phyloP scores from a whole-genome alignment of 805 yeast species.

The Pichia heedii region DNA sequence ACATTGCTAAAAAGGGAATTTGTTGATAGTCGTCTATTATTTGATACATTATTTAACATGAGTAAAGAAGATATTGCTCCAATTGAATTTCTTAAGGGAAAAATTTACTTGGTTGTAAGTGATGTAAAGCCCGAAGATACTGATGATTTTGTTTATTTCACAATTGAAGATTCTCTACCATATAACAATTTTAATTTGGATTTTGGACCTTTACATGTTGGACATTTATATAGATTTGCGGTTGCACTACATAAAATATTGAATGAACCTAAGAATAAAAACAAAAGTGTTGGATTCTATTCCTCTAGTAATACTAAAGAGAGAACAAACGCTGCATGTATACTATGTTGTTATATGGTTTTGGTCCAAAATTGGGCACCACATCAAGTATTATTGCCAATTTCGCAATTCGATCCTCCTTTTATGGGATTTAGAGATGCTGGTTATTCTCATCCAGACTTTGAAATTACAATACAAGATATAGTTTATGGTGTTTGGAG shows the following conservation, averaged over 20 bases:
- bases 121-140: conserved; percentile 74
- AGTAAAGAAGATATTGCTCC: conserved; percentile 15
- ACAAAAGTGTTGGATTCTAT: conserved; percentile 85
- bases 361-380: conserved; percentile 97
- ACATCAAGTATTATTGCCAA: conserved; percentile 91
- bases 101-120: conserved; percentile 86
- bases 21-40: too few relatives aligned
- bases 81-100: conserved; percentile 36
- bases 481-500: conserved; percentile 96
- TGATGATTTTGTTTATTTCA: conserved; percentile 68
- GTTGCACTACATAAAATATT: conserved; percentile 86
- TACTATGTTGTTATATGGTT: conserved; percentile 90
- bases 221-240: conserved; percentile 90
- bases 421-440: conserved; percentile 95
- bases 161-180: conserved; percentile 86
- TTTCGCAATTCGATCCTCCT: conserved; percentile 86
- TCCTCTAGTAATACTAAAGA: conserved; percentile 74
- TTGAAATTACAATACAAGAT: conserved; percentile 88
- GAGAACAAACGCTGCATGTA: conserved; percentile 90
- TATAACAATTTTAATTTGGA: conserved; percentile 94
- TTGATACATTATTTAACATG: neutral
- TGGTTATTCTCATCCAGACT: conserved; percentile 93
- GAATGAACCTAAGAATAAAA: conserved; percentile 74
- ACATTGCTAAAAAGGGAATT: too few relatives aligned
- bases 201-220: conserved; percentile 93